phyloP scores from a whole-genome alignment of 352 stramenopile species.

The Phytophthora foliorum region DNA sequence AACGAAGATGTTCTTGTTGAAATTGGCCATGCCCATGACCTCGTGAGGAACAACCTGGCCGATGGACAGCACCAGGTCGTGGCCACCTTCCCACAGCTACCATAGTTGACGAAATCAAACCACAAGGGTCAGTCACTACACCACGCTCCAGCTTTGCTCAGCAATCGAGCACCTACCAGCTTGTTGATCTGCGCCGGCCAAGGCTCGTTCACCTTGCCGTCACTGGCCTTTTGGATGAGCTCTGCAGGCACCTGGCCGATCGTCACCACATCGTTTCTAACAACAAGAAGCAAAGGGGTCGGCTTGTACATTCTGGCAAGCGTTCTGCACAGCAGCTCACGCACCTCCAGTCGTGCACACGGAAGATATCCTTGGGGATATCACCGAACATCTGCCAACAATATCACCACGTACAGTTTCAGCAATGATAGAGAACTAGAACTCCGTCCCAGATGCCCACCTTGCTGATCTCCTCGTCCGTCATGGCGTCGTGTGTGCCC shows the following conservation, averaged over 20 bases:
- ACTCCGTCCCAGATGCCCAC: no score
- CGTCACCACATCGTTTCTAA: conserved; percentile 96
- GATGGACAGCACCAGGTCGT: conserved; percentile 96
- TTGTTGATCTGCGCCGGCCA: conserved; percentile 98
- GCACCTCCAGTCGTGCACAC: conserved; percentile 97
- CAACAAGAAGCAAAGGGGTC: conserved; percentile 1
- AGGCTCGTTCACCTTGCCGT: conserved; percentile 95
- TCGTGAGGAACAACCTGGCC: conserved; percentile 98
- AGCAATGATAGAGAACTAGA: background rate
- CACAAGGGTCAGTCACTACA: conserved; percentile 4
- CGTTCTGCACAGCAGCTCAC: background rate
- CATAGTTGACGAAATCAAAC: background rate
- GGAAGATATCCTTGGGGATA: conserved; percentile 88
- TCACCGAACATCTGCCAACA: conserved; percentile 94
- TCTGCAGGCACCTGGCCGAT: conserved; percentile 95
- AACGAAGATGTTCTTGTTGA: conserved; percentile 99
- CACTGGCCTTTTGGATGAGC: conserved; percentile 94
- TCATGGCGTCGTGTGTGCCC: conserved; percentile 98
- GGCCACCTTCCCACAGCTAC: conserved; percentile 92
- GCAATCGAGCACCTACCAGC: conserved; percentile 66
- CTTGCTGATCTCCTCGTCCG: conserved; percentile 90
- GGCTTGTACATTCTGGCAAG: background rate
- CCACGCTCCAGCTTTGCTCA: background rate
- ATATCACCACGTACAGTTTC: background rate
- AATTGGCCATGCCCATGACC: conserved; percentile 99